Conservation (phyloP, 2,329 filamentous ascomycete genomes). For the Emericellopsis atlantica region DNA sequence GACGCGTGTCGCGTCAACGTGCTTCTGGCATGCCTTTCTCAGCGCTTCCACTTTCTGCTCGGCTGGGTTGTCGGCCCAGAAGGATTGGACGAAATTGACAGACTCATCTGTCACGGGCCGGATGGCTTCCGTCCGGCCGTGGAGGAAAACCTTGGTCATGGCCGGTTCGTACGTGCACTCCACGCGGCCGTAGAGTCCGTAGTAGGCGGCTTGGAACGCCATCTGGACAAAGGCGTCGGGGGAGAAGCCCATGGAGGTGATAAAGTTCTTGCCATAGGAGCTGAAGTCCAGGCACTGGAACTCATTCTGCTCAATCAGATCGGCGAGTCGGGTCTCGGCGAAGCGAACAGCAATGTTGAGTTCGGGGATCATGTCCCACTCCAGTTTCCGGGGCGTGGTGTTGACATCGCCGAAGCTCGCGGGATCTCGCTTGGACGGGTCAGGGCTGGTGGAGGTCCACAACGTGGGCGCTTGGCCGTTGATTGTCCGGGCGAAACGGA, state of each 20-base stretch:
- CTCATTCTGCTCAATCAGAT: constrained; percentile 93
- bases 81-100: constrained; percentile 80
- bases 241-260: constrained; percentile 92
- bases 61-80: constrained; percentile 84
- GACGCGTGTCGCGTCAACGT: constrained; percentile 66
- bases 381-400: constrained; percentile 87
- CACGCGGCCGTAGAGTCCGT: constrained; percentile 84
- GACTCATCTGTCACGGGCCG: constrained; percentile 73
- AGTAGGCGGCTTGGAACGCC: constrained; percentile 97
- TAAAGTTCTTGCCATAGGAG: constrained; percentile 92
- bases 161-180: constrained; percentile 96
- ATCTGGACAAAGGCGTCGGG: constrained; percentile 97
- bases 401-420: constrained; percentile 86
- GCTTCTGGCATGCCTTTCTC: constrained; percentile 69
- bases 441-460: constrained; percentile 83
- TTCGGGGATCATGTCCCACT: constrained; percentile 95
- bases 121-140: constrained; percentile 90
- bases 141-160: constrained; percentile 92
- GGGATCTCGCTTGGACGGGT: constrained; percentile 84
- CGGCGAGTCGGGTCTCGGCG: constrained; percentile 85
- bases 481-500: constrained; percentile 89
- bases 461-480: constrained; percentile 85
- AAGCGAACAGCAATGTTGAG: constrained; percentile 85
- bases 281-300: constrained; percentile 84
- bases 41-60: constrained; percentile 78